Percentiles rank a stretch among this genome's conserved stretches.
Conservation (phyloP, 371 early-diverging fungal genomes). For the Mucor plumbeus region DNA sequence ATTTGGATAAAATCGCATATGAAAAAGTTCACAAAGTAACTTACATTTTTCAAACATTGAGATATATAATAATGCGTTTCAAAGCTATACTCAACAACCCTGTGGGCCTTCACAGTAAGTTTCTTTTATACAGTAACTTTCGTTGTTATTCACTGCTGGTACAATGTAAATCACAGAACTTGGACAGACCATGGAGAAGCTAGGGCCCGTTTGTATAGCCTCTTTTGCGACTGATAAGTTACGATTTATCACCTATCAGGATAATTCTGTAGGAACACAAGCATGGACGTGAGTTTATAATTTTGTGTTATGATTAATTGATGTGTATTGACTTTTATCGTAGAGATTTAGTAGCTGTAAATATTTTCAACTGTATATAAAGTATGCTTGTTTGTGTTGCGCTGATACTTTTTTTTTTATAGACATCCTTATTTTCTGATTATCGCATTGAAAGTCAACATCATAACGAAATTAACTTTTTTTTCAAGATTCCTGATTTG, state of each 20-base stretch:
- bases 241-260: slow-evolving; percentile 53
- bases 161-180: slow-evolving; percentile 5
- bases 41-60: too few species aligned
- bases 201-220: slow-evolving; percentile 49
- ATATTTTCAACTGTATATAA: neutral
- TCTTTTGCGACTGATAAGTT: slow-evolving; percentile 47
- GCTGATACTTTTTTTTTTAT: slow-evolving; percentile 3
- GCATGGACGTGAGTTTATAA: slow-evolving; percentile 56
- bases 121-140: neutral
- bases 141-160: neutral
- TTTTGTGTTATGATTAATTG: neutral
- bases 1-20: too few species aligned
- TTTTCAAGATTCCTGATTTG: slow-evolving; percentile 51
- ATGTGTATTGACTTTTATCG: slow-evolving; percentile 14
- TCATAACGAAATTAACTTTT: slow-evolving; percentile 56
- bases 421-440: slow-evolving; percentile 62
- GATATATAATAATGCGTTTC: slow-evolving; percentile 31
- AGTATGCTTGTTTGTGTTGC: neutral
- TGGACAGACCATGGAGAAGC: slow-evolving; percentile 44
- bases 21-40: too few species aligned
- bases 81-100: slow-evolving; percentile 38
- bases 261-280: slow-evolving; percentile 50
- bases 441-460: slow-evolving; percentile 55
- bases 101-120: slow-evolving; percentile 36
- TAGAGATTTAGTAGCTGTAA: slow-evolving; percentile 5